phyloP scores from a whole-genome alignment of 1,139 yeast genomes.

The Taphrina confusa region DNA sequence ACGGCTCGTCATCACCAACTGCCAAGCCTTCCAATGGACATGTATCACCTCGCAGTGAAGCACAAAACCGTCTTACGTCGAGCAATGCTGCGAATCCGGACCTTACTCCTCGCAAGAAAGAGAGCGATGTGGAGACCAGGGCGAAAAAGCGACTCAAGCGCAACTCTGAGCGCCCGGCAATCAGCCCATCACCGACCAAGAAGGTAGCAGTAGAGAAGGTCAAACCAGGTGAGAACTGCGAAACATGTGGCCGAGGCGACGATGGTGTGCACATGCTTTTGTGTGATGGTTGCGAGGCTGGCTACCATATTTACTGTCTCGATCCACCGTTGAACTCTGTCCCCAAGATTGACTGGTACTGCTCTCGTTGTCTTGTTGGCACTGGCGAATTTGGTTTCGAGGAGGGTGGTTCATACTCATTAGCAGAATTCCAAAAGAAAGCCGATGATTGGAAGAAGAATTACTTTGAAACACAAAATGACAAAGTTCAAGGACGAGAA shows the following conservation, averaged over 20 bases:
- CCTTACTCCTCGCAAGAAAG: not conserved
- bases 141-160: conserved; percentile 38
- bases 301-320: conserved; percentile 67
- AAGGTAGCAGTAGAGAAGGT: conserved; percentile 38
- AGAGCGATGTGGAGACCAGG: conserved; percentile 34
- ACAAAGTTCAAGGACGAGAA: conserved; percentile 24
- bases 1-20: no score
- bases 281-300: conserved; percentile 73
- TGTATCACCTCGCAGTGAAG: no score
- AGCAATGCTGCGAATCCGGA: no score
- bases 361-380: conserved; percentile 79
- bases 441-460: conserved; percentile 55
- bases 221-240: conserved; percentile 39
- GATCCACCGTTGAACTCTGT: conserved; percentile 54
- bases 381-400: conserved; percentile 90
- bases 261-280: conserved; percentile 57
- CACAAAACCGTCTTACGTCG: no score
- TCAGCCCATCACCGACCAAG: conserved; percentile 37
- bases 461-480: conserved; percentile 44
- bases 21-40: no score
- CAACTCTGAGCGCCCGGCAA: conserved; percentile 37
- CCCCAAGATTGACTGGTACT: conserved; percentile 71
- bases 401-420: conserved; percentile 64
- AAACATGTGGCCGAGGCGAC: conserved; percentile 55
- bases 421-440: conserved; percentile 60